Conservation (phyloP, 2,329 filamentous ascomycete genomes). For the Phyllosticta citrichinensis region DNA sequence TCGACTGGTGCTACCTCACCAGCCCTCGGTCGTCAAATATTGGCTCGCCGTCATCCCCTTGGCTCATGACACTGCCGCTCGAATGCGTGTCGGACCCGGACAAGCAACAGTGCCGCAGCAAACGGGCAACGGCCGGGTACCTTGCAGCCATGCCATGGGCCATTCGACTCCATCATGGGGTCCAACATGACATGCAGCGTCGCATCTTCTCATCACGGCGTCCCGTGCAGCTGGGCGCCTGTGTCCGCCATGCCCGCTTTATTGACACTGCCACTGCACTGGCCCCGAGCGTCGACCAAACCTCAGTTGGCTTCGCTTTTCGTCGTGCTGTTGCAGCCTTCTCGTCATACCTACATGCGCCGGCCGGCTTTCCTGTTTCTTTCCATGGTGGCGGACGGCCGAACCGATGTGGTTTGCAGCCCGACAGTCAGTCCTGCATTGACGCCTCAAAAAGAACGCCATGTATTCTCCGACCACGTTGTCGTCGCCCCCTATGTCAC, state of each 20-base stretch:
- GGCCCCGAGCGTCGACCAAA: not conserved
- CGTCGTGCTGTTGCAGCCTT: not conserved
- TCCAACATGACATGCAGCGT: conserved; percentile 7
- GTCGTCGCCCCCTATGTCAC: not conserved
- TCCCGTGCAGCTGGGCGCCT: conserved; percentile 9
- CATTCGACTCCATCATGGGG: not conserved
- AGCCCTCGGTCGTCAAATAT: no score
- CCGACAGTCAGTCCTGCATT: not conserved
- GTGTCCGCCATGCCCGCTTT: conserved; percentile 3
- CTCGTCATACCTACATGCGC: conserved; percentile 2
- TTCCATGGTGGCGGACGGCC: not conserved
- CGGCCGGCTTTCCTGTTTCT: conserved; percentile 1
- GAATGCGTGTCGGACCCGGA: not conserved
- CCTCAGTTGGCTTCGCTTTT: not conserved
- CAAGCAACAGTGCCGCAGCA: not conserved
- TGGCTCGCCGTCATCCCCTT: not conserved
- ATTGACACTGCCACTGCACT: conserved; percentile 1
- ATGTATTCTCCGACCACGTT: not conserved
- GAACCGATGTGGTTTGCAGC: not conserved
- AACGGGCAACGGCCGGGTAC: conserved; percentile 8
- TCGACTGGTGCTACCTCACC: no score
- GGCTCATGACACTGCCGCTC: not conserved
- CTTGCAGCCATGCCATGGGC: conserved; percentile 3
- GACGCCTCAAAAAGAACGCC: not conserved
- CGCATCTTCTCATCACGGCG: conserved; percentile 1